Base-by-base conservation (phyloP, 2,329 filamentous ascomycete species). In the Alternaria atra region DNA sequence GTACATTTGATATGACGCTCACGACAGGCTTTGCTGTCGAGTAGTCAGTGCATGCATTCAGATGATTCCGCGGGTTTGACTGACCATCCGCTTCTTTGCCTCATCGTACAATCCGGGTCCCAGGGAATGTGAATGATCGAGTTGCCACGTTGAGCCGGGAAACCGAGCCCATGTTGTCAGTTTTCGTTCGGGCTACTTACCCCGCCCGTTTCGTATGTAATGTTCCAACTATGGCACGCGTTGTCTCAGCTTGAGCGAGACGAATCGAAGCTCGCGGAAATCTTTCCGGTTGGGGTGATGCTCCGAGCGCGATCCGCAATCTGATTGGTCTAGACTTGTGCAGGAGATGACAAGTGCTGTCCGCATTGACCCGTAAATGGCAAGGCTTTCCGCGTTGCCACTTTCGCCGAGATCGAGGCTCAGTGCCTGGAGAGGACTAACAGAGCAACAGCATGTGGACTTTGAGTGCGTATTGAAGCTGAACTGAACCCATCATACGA, bases 401-500 rank as follows among this genome's bases (percentile, higher is more conserved):
- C 27, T 53, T 43, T 5, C 37, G 37, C 37, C 37, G 27, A 43
- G 17, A 17, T 32, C 12, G 27, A 43, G 6, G 20, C 43, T 47
- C 27, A 10, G 29, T 47, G 17, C 27, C 43, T 47, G 27, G 9
- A 20, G 13, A 5, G 5, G 12, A 32, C 43, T 20, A 17, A 50
- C 20, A 50, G 5, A 50, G 23, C 34, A 6, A 13, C 46, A 32
- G 25, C 40, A 20, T 20, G 20, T 20, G 20, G 39, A 23, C n/a
- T n/a, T 20, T 17, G 13, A 44, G 17, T 34, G 39, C 6, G n/a
- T 32, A 35, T 30, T 30, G 17, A 20, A 43, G 35, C n/a, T 43
- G 12, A 34, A 35, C 30, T 35, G 46, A 25, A 34, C 9, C 37
- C 9, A 56, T 78, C 65, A 84, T 10, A 86, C 81, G 60, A 86